Evolutionary conservation across 2,329 filamentous ascomycete species (phyloP).

Genomic region (Mycosphaerella arachidis): DNA sequence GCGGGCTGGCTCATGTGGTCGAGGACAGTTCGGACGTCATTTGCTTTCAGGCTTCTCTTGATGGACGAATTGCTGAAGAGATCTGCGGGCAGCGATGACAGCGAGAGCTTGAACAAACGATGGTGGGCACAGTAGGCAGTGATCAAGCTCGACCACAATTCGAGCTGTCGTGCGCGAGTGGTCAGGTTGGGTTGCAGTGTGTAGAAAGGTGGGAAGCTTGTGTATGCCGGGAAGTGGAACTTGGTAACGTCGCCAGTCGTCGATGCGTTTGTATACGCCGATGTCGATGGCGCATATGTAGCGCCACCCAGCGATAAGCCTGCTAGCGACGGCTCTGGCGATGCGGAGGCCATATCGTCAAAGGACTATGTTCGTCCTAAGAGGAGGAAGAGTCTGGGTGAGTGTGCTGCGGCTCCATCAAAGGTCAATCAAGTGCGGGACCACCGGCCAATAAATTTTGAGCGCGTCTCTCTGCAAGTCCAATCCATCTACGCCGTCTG

Average conservation of each 20-base stretch:
- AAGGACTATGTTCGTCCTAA: neutral
- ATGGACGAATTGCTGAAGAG: constrained; percentile 51
- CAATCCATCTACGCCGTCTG: neutral
- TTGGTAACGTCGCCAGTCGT: neutral
- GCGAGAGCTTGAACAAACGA: constrained; percentile 68
- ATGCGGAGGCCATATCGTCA: constrained; percentile 1
- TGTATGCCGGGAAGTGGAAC: constrained; percentile 47
- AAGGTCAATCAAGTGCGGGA: constrained; percentile 2
- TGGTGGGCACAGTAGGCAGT: constrained; percentile 77
- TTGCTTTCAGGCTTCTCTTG: constrained; percentile 44
- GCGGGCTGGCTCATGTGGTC: constrained; percentile 52
- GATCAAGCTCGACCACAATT: constrained; percentile 82
- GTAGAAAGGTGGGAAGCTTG: constrained; percentile 82
- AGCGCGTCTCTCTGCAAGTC: neutral
- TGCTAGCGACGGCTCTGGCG: constrained; percentile 11
- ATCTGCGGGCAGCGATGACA: constrained; percentile 49
- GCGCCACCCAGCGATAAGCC: constrained; percentile 10
- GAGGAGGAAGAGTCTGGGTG: neutral
- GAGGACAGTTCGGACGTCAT: constrained; percentile 51
- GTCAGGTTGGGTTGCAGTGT: constrained; percentile 70
- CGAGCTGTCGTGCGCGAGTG: constrained; percentile 69
- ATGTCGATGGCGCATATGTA: constrained; percentile 3
- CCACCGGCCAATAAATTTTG: neutral
- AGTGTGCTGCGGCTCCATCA: neutral
- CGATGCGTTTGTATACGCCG: neutral